Percentiles rank a stretch among this genome's conserved stretches.
phyloP scores from a whole-genome alignment of 108 stramenopile genomes.

The Pseudonitzschia delicatissima region DNA sequence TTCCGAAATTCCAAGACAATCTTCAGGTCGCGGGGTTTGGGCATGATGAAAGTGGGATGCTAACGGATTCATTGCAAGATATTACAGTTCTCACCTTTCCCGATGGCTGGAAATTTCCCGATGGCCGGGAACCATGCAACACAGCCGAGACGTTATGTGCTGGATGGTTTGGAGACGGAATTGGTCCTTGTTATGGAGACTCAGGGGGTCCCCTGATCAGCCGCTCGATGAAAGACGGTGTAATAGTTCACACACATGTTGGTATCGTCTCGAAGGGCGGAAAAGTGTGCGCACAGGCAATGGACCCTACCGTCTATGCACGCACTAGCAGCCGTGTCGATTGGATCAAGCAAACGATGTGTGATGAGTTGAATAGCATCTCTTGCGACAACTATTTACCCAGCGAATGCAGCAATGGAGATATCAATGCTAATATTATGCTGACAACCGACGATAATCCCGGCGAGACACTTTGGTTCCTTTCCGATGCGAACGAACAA shows the following conservation, averaged over 20 bases:
- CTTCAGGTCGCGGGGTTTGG: neutral
- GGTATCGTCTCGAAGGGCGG: conserved; percentile 44
- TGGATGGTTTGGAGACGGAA: conserved; percentile 34
- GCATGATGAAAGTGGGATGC: neutral
- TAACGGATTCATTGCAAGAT: neutral
- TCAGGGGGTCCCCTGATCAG: conserved; percentile 38
- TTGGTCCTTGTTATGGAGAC: conserved; percentile 33
- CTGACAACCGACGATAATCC: too few relatives aligned
- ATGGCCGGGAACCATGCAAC: neutral
- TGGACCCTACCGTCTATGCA: conserved; percentile 26
- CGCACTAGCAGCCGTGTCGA: conserved; percentile 17
- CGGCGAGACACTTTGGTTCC: too few relatives aligned
- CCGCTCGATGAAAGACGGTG: neutral
- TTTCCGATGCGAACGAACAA: too few relatives aligned
- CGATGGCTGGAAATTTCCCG: too few relatives aligned
- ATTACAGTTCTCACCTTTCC: neutral
- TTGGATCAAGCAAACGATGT: conserved; percentile 28
- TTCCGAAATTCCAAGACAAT: neutral
- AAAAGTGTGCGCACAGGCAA: conserved; percentile 25
- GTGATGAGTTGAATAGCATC: conserved; percentile 13
- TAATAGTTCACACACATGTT: conserved; percentile 12
- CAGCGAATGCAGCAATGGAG: too few relatives aligned
- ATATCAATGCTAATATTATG: too few relatives aligned
- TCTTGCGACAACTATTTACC: too few relatives aligned
- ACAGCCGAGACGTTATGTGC: conserved; percentile 24